phyloP scores from a whole-genome alignment of 768 basidiomycete genomes.

The Clavulina sp. region DNA sequence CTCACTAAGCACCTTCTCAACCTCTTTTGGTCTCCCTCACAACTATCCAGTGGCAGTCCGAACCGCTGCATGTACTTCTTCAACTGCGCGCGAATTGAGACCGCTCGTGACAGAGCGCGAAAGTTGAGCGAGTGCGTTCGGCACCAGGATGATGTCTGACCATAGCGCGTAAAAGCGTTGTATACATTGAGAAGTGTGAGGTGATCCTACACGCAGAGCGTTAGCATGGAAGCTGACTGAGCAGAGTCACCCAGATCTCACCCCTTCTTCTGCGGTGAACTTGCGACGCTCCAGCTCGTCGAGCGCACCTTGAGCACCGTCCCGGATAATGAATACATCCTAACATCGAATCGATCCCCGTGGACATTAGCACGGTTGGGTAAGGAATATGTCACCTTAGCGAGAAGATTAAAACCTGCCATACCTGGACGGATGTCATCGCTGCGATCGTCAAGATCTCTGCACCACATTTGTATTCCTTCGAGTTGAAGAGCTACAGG shows the following conservation, averaged over 20 bases:
- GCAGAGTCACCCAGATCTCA: conserved; percentile 21
- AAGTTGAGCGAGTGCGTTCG: conserved; percentile 84
- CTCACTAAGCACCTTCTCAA: conserved; percentile 78
- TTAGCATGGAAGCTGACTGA: conserved; percentile 5
- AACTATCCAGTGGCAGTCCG: conserved; percentile 62
- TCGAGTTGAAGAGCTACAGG: conserved; percentile 64
- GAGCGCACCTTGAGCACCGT: conserved; percentile 66
- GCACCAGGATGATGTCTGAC: conserved; percentile 82
- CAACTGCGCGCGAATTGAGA: conserved; percentile 88
- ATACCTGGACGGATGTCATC: conserved; percentile 81
- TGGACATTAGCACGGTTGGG: neutral
- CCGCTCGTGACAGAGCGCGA: conserved; percentile 80
- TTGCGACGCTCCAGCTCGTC: conserved; percentile 88
- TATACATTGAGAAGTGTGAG: conserved; percentile 87
- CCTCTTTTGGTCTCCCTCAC: conserved; percentile 71
- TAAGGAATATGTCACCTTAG: neutral
- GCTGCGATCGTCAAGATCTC: conserved; percentile 93
- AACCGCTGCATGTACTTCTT: conserved; percentile 92
- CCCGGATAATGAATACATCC: conserved; percentile 83
- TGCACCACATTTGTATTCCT: conserved; percentile 77
- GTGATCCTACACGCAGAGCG: conserved; percentile 49
- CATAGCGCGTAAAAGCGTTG: conserved; percentile 77
- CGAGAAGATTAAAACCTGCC: conserved; percentile 4
- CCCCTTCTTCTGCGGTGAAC: conserved; percentile 97
- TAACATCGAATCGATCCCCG: too few relatives aligned